Evolutionary conservation across 768 basidiomycete species (phyloP).

Genomic region (Leccinum subgranulosum): DNA sequence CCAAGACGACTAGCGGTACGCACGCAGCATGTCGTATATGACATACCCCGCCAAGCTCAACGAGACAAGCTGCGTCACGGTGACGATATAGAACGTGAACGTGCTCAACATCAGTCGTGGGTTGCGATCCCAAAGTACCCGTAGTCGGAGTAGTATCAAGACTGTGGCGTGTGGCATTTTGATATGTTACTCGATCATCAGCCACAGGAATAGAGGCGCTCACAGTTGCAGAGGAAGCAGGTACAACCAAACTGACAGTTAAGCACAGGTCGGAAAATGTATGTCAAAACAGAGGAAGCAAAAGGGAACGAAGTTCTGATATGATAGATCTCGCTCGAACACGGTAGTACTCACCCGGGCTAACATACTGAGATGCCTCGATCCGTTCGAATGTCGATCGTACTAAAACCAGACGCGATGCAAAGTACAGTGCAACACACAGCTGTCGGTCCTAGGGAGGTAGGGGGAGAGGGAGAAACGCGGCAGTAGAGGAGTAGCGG

Average conservation of each 20-base stretch:
- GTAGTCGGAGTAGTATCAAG: conserved; percentile 29
- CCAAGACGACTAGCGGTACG: neutral
- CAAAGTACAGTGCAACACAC: neutral
- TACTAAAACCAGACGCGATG: conserved; percentile 5
- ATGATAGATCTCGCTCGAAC: neutral
- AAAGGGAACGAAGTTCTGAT: neutral
- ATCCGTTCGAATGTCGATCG: conserved; percentile 8
- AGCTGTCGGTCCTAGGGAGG: neutral
- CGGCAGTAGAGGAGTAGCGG: neutral
- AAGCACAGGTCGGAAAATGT: neutral
- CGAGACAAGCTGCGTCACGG: conserved; percentile 28
- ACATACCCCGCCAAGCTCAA: conserved; percentile 26
- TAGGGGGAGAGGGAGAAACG: neutral
- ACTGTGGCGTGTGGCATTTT: conserved; percentile 21
- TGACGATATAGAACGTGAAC: conserved; percentile 28
- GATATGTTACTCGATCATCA: neutral
- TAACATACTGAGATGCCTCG: conserved; percentile 22
- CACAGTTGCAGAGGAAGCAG: conserved; percentile 31
- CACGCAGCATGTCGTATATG: conserved; percentile 27
- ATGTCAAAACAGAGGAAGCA: neutral
- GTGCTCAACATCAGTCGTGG: conserved; percentile 30
- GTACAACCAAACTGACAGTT: conserved; percentile 27
- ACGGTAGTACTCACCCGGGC: conserved; percentile 18
- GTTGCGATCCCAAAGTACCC: conserved; percentile 35
- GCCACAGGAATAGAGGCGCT: neutral